phyloP scores from a whole-genome alignment of 768 basidiomycete genomes.

The Pleurotus salmoneostramineus region DNA sequence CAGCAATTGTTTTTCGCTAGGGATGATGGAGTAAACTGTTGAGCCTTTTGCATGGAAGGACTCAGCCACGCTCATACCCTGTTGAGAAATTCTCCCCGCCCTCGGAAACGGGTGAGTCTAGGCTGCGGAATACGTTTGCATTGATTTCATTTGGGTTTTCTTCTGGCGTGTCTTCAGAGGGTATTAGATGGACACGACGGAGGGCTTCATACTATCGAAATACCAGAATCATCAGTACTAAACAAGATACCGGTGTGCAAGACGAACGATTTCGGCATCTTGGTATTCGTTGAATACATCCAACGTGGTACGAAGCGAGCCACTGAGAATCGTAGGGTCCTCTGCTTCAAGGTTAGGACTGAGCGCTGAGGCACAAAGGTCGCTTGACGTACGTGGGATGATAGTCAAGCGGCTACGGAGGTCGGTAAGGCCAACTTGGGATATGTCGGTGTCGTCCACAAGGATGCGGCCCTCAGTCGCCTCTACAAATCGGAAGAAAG shows the following conservation, averaged over 20 bases:
- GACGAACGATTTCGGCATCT: conserved; percentile 73
- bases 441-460: conserved; percentile 78
- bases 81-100: conserved; percentile 90
- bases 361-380: neutral
- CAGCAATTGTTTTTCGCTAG: conserved; percentile 72
- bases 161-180: conserved; percentile 44
- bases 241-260: too few species aligned
- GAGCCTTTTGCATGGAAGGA: neutral
- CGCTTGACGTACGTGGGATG: conserved; percentile 54
- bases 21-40: conserved; percentile 7
- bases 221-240: neutral
- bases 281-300: conserved; percentile 87
- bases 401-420: conserved; percentile 75
- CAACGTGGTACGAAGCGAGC: conserved; percentile 73
- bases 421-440: conserved; percentile 77
- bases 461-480: conserved; percentile 70
- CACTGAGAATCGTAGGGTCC: conserved; percentile 87
- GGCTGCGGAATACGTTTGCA: conserved; percentile 69
- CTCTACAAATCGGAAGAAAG: conserved; percentile 88
- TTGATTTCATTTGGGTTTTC: conserved; percentile 53
- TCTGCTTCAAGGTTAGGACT: conserved; percentile 36
- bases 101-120: conserved; percentile 74
- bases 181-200: conserved; percentile 80
- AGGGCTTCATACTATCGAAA: conserved; percentile 67
- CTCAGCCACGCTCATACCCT: conserved; percentile 36